These are phyloP conservation scores for Huntiella decipiens DNA, from an alignment of 2,329 filamentous ascomycete genomes.

Conservation along the genomic window DNA sequence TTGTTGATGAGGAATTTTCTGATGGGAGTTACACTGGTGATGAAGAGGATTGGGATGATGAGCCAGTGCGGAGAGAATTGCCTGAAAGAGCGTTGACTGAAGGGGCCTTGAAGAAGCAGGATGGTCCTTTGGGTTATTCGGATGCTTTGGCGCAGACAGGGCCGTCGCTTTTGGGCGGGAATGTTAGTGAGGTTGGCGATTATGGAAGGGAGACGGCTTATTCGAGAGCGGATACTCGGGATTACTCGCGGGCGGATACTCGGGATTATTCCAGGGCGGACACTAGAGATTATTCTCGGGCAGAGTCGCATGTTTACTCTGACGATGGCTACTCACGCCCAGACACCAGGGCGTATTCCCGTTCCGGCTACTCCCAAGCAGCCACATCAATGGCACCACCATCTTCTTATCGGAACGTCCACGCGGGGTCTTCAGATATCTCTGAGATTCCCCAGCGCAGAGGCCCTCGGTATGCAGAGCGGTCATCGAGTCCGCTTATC, in stretches of 20 bases:
- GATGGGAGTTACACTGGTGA: neutral
- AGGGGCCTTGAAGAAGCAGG: conserved; percentile 1
- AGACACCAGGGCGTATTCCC: neutral
- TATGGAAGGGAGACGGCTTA: neutral
- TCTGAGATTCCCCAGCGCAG: conserved; percentile 3
- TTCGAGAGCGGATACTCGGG: neutral
- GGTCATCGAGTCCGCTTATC: conserved; percentile 3
- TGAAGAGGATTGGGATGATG: conserved; percentile 3
- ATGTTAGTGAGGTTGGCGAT: neutral
- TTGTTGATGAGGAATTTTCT: conserved; percentile 1
- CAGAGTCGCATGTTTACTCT: neutral
- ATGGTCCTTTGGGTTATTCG: conserved; percentile 2
- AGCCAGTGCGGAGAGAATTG: neutral
- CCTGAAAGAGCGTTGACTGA: conserved; percentile 2
- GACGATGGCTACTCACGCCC: neutral
- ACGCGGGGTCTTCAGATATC: conserved; percentile 5
- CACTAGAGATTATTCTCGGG: neutral
- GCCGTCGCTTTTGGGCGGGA: conserved; percentile 5
- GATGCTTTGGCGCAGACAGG: conserved; percentile 9
- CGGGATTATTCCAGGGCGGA: neutral
- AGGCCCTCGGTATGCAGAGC: neutral
- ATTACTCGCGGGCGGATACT: neutral
- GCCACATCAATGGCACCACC: conserved; percentile 2
- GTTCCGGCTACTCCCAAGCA: neutral
- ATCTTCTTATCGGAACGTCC: neutral